phyloP scores from a whole-genome alignment of 1,284 basidiomycete species.

The Erythrobasidium hasegawianum region DNA sequence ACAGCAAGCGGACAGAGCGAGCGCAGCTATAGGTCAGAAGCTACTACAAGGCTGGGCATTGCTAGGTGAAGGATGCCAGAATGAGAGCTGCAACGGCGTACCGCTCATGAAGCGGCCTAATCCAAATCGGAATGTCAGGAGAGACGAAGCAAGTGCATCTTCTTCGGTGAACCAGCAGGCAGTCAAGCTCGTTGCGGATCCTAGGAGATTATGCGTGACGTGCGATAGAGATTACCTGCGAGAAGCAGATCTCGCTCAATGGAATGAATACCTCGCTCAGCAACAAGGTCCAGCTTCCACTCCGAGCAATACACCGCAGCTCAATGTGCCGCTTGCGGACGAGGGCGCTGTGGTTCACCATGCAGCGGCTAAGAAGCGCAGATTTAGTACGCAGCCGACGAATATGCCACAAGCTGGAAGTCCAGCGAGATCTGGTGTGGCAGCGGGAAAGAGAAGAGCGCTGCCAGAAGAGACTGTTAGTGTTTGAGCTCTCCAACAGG shows the following conservation, averaged over 20 bases:
- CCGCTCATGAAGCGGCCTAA: slow-evolving; percentile 44
- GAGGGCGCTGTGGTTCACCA: slow-evolving; percentile 1
- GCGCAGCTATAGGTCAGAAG: slow-evolving; percentile 67
- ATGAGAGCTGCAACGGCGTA: slow-evolving; percentile 46
- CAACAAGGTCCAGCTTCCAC: slow-evolving; percentile 1
- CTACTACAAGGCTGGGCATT: slow-evolving; percentile 77
- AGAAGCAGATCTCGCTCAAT: slow-evolving; percentile 16
- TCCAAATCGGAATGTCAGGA: slow-evolving; percentile 10
- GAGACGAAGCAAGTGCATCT: not conserved
- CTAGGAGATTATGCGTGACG: slow-evolving; percentile 29
- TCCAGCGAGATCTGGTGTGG: too few species aligned
- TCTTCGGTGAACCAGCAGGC: not conserved
- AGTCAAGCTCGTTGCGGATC: slow-evolving; percentile 19
- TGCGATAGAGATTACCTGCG: slow-evolving; percentile 32
- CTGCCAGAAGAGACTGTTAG: too few species aligned
- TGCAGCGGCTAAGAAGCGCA: slow-evolving; percentile 29
- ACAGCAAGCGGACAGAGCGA: slow-evolving; percentile 72
- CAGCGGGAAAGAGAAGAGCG: too few species aligned
- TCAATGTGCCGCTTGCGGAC: not conserved
- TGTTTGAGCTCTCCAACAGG: not conserved
- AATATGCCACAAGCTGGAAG: not conserved
- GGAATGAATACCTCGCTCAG: slow-evolving; percentile 11
- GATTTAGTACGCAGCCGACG: slow-evolving; percentile 23
- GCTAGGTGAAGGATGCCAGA: slow-evolving; percentile 74
- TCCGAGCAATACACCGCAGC: not conserved